Base-by-base conservation (phyloP, 139 green algal genomes). In the Microglena sp. region DNA sequence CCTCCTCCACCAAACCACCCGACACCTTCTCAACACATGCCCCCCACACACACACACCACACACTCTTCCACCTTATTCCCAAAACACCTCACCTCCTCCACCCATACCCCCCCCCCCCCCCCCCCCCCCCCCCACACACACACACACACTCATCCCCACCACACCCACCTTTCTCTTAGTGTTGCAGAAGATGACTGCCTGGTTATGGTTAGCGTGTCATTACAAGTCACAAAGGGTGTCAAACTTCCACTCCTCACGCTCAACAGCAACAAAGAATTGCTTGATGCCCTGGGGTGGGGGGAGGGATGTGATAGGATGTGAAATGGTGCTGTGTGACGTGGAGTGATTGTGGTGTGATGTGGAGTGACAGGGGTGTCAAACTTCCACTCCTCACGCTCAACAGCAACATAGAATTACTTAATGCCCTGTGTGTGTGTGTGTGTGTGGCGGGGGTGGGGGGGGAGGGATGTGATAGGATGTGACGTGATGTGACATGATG, bases 181-280 rank as follows among this genome's bases (percentile, higher is more conserved):
- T 98, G 77, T 98, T 98, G 86, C 84, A 94, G 80, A 99, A 99
- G 72, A 99, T 98, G 73, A 99, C 93, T 2, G 93, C 92, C 81
- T 86, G 89, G 94, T 98, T 83, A 99, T 96, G 70, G 93, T 99
- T 40, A 99, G 82, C 27, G 94, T 98, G 69, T 99, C 94, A 76
- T n/a, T 99, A 99, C 59, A 99, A 75, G 76, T 99, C 94, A 68
- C 90, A 97, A 36, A 99, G 85, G 11, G 94, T 99, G 86, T 99
- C 90, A 73, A 96, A 99, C 79, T 99, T 99, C 94, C 94, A 99
- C 78, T 98, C 94, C 83, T 99, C 94, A 3, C 81, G 76, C 80
- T 99, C 94, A 55, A 99, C 94, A 1, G 91, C 91, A 64, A 99
- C 92, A 76, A 98, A 98, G 73, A 98, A 99, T 81, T 99, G 94